Base-by-base conservation (phyloP, 2,329 filamentous ascomycete genomes). In the Juglanconis oblonga region DNA sequence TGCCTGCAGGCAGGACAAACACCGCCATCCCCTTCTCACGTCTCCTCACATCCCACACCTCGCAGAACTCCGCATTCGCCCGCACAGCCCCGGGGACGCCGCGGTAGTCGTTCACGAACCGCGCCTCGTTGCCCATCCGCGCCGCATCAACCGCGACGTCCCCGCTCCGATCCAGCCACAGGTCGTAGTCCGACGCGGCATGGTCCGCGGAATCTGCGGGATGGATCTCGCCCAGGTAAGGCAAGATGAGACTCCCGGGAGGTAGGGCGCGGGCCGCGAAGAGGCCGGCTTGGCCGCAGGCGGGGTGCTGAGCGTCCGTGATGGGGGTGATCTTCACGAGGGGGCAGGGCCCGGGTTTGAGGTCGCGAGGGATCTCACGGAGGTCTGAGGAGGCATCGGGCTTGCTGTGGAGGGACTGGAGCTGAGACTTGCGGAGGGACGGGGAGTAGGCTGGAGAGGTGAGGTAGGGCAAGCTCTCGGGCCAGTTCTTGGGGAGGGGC, bases 51-150 rank as follows among this genome's bases (percentile, higher is more conserved):
- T 85, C 83, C 83, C 84, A 87, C 2, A 80, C 80, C 64, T 82
- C 80, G 47, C 74, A 76, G 65, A 87, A 88, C 73, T 86, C 84
- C 6, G 83, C 82, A 62, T 86, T 86, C 1, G 83, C 76, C 60
- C 78, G 72, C 52, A 73, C 52, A 13, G 62, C 55, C 0, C 67
- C 75, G 11, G 74, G 74, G 2, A 88, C 77, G 3, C 86, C 85
- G 6, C 87, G 77, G 66, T 85, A 89, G 71, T 89, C 87, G 67
- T 89, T 89, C 50, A 88, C 79, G 65, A 87, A 89, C 9, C 87
- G 76, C 1, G 82, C 86, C 73, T 89, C 87, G 67, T 88, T 89
- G 10, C 86, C 86, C 56, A 72, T 72, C 42, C 68, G 69, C 14
- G 76, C 79, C 3, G 86, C 87, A 66, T 89, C 87, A 4, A 89